Evolutionary conservation across 495 filamentous ascomycete genomes (phyloP).

Genomic region (Chaetomidium leptoderma): DNA sequence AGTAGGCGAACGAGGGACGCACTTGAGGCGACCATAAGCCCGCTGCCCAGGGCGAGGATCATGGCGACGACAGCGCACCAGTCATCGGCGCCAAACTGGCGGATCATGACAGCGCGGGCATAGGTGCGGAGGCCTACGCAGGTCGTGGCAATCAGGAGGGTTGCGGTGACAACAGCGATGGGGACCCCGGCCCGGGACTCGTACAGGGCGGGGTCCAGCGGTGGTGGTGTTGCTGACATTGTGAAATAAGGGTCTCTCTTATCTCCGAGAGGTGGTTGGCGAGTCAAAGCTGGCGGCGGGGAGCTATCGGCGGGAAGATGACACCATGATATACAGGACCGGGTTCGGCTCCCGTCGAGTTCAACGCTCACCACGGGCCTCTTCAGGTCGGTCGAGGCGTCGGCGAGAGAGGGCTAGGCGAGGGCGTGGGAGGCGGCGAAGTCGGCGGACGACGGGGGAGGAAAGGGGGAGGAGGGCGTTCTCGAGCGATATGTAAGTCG

Average conservation of each 20-base stretch:
- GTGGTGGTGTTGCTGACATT: slow-evolving; percentile 4
- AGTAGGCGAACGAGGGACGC: neutral
- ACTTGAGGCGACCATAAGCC: slow-evolving; percentile 26
- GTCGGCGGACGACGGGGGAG: neutral
- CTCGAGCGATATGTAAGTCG: neutral
- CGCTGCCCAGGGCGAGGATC: slow-evolving; percentile 26
- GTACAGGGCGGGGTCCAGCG: slow-evolving; percentile 14
- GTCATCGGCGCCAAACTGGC: slow-evolving; percentile 44
- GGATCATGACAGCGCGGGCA: slow-evolving; percentile 36
- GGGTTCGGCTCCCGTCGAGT: neutral
- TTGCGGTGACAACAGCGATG: slow-evolving; percentile 22
- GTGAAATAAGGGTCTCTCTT: neutral
- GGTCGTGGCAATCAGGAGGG: slow-evolving; percentile 29
- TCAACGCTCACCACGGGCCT: neutral
- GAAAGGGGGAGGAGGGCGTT: neutral
- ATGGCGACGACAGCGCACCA: slow-evolving; percentile 29
- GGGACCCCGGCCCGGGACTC: slow-evolving; percentile 24
- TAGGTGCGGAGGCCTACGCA: slow-evolving; percentile 39
- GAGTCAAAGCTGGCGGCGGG: neutral
- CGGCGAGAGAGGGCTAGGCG: neutral
- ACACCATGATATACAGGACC: slow-evolving; percentile 12
- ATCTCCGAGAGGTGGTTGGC: neutral
- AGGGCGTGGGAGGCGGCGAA: too few relatives aligned
- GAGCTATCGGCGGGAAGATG: slow-evolving; percentile 8
- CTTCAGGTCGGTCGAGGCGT: neutral